phyloP scores from a whole-genome alignment of 495 filamentous ascomycete genomes.

The Penicillium alfredii region DNA sequence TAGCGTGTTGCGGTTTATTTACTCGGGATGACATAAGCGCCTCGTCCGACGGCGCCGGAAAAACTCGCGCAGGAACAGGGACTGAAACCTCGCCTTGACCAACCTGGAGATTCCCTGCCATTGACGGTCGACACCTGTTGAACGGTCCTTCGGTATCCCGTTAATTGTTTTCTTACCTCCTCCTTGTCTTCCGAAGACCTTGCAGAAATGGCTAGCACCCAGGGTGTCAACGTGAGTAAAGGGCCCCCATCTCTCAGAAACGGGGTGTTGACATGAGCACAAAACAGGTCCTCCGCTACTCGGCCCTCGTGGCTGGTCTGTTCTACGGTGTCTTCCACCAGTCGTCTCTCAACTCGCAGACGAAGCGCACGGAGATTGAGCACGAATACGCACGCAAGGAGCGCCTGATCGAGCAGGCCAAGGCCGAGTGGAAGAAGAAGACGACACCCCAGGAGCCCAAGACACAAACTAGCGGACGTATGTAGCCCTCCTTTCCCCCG shows the following conservation, averaged over 20 bases:
- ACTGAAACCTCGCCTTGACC: constrained; percentile 37
- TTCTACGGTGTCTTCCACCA: constrained; percentile 94
- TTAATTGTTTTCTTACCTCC: constrained; percentile 14
- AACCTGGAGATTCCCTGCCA: constrained; percentile 34
- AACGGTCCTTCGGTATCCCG: constrained; percentile 32
- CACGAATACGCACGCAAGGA: constrained; percentile 83
- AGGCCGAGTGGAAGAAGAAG: constrained; percentile 80
- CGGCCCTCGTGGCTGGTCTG: constrained; percentile 78
- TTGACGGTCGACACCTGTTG: constrained; percentile 37
- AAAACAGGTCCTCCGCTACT: constrained; percentile 85
- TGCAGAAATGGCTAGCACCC: constrained; percentile 39
- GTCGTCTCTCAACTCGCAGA: constrained; percentile 57
- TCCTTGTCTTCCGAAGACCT: constrained; percentile 22
- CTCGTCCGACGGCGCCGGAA: constrained; percentile 41
- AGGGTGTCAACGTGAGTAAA: constrained; percentile 48
- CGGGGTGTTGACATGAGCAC: constrained; percentile 17
- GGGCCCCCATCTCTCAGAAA: constrained; percentile 11
- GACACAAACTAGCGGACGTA: constrained; percentile 52
- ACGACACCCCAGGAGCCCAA: constrained; percentile 48
- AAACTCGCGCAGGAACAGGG: constrained; percentile 47
- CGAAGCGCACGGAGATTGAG: constrained; percentile 60
- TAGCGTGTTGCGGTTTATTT: constrained; percentile 20
- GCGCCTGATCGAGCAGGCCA: constrained; percentile 81
- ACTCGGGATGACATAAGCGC: constrained; percentile 43
- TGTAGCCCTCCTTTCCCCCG: constrained; percentile 28